phyloP scores from a whole-genome alignment of 2,329 filamentous ascomycete genomes.

The Nannizzia gypsea region DNA sequence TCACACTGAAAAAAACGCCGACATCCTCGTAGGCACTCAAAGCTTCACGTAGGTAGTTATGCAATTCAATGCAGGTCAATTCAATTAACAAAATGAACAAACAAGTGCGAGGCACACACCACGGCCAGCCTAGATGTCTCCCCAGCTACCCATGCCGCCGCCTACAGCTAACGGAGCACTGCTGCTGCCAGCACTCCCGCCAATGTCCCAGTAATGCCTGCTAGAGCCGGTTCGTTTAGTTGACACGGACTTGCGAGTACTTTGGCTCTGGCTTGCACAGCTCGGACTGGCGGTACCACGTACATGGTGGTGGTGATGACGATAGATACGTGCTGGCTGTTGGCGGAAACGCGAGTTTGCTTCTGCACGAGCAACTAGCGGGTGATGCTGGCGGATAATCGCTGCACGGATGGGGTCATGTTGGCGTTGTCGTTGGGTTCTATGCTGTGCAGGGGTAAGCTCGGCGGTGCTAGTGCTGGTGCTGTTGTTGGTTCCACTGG shows the following conservation, averaged over 20 bases:
- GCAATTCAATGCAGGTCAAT: background rate
- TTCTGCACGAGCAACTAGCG: conserved; percentile 55
- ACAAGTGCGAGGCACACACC: background rate
- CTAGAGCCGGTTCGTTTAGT: conserved; percentile 43
- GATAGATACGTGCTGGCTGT: conserved; percentile 27
- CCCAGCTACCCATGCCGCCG: conserved; percentile 65
- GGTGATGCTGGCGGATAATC: conserved; percentile 78
- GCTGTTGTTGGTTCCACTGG: conserved; percentile 25
- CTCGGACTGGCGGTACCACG: conserved; percentile 44
- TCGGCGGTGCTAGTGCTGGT: conserved; percentile 25
- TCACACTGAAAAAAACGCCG: background rate
- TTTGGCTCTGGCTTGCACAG: conserved; percentile 68
- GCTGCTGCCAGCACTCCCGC: conserved; percentile 53
- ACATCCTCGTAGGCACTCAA: background rate
- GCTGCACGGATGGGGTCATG: conserved; percentile 68
- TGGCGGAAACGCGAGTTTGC: conserved; percentile 35
- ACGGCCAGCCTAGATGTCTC: conserved; percentile 40
- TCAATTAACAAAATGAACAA: background rate
- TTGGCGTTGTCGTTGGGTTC: conserved; percentile 26
- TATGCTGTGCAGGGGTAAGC: conserved; percentile 26
- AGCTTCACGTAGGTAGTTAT: background rate
- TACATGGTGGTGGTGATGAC: conserved; percentile 30
- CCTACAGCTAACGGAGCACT: conserved; percentile 56
- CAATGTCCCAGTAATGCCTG: conserved; percentile 81
- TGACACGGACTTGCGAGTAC: conserved; percentile 55